Evolutionary conservation across 2,329 filamentous ascomycete species (phyloP), one percentile per base, ranked within the genome.

Genomic region (Plenodomus tracheiphilus): DNA sequence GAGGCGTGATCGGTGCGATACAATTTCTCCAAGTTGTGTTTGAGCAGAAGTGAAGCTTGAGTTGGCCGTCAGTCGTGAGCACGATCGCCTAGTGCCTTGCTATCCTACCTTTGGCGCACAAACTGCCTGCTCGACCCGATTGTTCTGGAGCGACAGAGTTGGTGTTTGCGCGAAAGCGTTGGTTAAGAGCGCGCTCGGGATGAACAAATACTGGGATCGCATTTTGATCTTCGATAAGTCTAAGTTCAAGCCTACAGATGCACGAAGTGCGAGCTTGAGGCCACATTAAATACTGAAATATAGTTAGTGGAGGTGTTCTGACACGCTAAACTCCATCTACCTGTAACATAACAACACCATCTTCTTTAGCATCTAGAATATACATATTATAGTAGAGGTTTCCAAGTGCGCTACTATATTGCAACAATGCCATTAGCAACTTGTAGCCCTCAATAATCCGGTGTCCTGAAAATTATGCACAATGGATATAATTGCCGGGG

Each of bases 21-120:
- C 41, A 50, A 25, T 53, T 22, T 34, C 40, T 32, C 43, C 16
- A 51, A 10, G 18, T 17, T 32, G 17, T 46, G 28, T 43, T 43
- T 7, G 43, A 51, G 21, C 40, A 51, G 22, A 47, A 51, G 30
- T 51, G 21, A 30, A 51, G 36, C 48, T 51, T 35, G 0, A 34
- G 11, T 18, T 34, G 15, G 32, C 38, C 6, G 36, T 53, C 22
- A 53, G 20, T 32, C 13, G 16, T 42, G 7, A n/a, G 8, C 18
- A n/a, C n/a, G 6, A 17, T 25, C 43, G 40, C 25, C 32, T 39
- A 30, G 34, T 49, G 22, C 38, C 19, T 42, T 50, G 28, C 46
- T 40, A 35, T 38, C 10, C 28, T 51, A 53, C 51, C 47, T 46
- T 50, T 50, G 13, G 43, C 22, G 51, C 37, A 41, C 37, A 50